Conservation (phyloP, 1,284 basidiomycete genomes). For the Puccinia horiana region DNA sequence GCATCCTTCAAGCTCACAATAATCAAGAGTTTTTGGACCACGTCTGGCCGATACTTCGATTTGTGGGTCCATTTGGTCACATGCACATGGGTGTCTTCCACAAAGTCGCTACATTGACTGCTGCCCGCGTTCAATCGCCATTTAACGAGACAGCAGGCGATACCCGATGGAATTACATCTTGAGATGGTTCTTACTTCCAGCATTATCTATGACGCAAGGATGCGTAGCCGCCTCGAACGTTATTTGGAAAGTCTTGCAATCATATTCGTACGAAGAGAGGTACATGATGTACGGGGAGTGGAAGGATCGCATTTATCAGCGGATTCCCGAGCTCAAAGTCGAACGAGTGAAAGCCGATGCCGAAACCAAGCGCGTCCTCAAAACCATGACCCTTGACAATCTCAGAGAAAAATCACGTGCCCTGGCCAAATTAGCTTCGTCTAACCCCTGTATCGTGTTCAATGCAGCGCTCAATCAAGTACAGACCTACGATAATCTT, state of each 20-base stretch:
- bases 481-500: constrained; percentile 95
- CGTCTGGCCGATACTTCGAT: constrained; percentile 60
- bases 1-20: constrained; percentile 68
- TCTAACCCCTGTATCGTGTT: constrained; percentile 93
- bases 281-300: constrained; percentile 91
- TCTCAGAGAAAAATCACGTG: constrained; percentile 75
- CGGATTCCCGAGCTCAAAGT: constrained; percentile 59
- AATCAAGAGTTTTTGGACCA: constrained; percentile 66
- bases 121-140: constrained; percentile 55
- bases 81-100: constrained; percentile 69
- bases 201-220: constrained; percentile 80
- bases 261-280: constrained; percentile 76
- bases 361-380: constrained; percentile 70
- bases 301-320: constrained; percentile 71
- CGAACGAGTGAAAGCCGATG: constrained; percentile 63
- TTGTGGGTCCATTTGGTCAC: constrained; percentile 73
- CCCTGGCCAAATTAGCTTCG: constrained; percentile 90
- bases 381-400: constrained; percentile 74
- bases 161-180: constrained; percentile 71
- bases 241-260: constrained; percentile 81
- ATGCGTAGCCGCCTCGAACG: constrained; percentile 80
- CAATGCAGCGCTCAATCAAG: constrained; percentile 82
- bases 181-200: constrained; percentile 80
- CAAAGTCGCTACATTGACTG: constrained; percentile 60
- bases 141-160: constrained; percentile 54